Base-by-base conservation (phyloP, 1,284 basidiomycete species). In the Peniophora sp. region DNA sequence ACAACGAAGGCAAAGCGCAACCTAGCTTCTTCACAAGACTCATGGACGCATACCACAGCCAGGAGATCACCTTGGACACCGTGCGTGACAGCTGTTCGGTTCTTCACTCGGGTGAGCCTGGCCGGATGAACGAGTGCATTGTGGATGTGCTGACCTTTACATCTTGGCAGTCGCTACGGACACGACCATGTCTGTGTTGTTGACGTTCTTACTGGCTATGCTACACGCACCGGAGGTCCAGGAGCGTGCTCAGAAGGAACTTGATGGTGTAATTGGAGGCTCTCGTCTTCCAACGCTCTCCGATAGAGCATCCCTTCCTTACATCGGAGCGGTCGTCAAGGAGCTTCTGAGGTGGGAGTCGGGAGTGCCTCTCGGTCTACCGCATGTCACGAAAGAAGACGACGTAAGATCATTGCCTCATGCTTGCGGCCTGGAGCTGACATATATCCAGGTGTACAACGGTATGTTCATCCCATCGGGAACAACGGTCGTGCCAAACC, bases 291-390 rank as follows among this genome's bases (percentile, higher is more conserved):
- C 66, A 1, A 58, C 56, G 8, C 59, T 67, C 23, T 48, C 49
- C 3, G 66, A 68, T 37, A 44, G 60, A 32, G 49, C 54, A 15
- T 48, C 48, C 11, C 39, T 67, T 32, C 60, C 63, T 1, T 65
- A 64, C 49, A 51, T 65, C 23, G 51, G 57, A 8, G 61, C 61
- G 2, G 47, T 60, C 9, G 54, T 63, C 14, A 60, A 63, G 46
- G 66, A 68, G 51, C 53, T 60, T 3, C 36, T 64, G 27, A 51
- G 63, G 18, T 67, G 64, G 65, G 45, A 52, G 6, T 52, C 57
- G 39, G 51, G 54, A 36, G 51, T 41, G 32, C 54, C 55, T 1
- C 23, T 54, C n/a, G 54, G 55, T 48, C 24, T 58, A 12, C 50
- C 58, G 11, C 59, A 60, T 46, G 46, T 50, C 12, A 47, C 58